These are phyloP conservation scores for Oidiodendron maius DNA, from an alignment of 495 filamentous ascomycete genomes.

Conservation along the genomic window DNA sequence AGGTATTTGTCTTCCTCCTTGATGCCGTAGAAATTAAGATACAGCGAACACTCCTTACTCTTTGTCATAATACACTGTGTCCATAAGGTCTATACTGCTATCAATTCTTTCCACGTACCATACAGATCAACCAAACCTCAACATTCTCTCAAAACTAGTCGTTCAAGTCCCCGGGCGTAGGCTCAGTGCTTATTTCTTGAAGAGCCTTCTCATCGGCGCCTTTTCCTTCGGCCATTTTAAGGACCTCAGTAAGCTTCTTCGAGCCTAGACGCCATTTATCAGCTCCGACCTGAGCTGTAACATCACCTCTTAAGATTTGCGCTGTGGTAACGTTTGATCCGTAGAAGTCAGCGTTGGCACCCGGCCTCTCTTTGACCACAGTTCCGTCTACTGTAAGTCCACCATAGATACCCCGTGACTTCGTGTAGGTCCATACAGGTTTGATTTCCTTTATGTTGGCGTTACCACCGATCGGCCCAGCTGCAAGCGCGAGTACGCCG, in stretches of 20 bases:
- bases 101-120: too few species aligned
- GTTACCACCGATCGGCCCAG: slow-evolving; percentile 67
- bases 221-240: slow-evolving; percentile 82
- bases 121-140: too few species aligned
- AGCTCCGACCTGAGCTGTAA: slow-evolving; percentile 40
- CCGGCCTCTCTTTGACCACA: slow-evolving; percentile 70
- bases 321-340: slow-evolving; percentile 58
- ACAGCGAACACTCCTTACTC: too few species aligned
- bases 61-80: too few species aligned
- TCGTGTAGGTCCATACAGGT: slow-evolving; percentile 79
- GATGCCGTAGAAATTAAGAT: too few species aligned
- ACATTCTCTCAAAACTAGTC: too few species aligned
- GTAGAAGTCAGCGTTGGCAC: slow-evolving; percentile 86
- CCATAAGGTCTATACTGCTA: too few species aligned
- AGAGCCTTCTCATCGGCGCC: slow-evolving; percentile 57
- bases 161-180: slow-evolving; percentile 59
- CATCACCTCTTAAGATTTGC: slow-evolving; percentile 76
- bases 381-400: slow-evolving; percentile 80
- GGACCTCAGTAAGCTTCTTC: slow-evolving; percentile 60
- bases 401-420: slow-evolving; percentile 75
- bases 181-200: slow-evolving; percentile 39
- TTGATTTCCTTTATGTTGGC: not conserved
- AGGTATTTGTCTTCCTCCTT: too few species aligned
- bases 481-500: slow-evolving; percentile 64
- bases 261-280: slow-evolving; percentile 42